These are phyloP conservation scores for Trametes gibbosa DNA, from an alignment of 768 basidiomycete species.

Conservation along the genomic window DNA sequence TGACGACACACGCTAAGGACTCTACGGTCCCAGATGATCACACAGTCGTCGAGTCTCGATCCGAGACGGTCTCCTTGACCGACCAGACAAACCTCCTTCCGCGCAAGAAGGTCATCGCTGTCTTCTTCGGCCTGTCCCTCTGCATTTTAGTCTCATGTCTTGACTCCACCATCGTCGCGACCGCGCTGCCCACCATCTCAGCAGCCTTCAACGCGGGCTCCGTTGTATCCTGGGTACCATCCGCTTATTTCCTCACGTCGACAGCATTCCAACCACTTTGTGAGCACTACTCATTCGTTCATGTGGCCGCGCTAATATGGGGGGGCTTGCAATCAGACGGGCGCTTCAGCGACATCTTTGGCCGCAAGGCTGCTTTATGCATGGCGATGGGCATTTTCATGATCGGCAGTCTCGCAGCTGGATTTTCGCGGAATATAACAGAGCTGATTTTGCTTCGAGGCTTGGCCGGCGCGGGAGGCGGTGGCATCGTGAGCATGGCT, in stretches of 20 bases:
- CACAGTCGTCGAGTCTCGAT: constrained; percentile 4
- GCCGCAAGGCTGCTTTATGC: constrained; percentile 58
- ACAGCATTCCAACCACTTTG: constrained; percentile 56
- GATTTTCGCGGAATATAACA: constrained; percentile 61
- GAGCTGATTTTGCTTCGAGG: constrained; percentile 70
- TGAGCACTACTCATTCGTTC: constrained; percentile 23
- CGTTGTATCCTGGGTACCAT: constrained; percentile 69
- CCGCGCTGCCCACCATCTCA: constrained; percentile 71
- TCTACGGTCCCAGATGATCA: not conserved
- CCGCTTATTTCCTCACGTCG: constrained; percentile 66
- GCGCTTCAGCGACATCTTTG: constrained; percentile 65
- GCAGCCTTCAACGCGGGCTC: constrained; percentile 62
- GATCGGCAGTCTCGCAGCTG: constrained; percentile 63
- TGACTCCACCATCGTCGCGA: constrained; percentile 73
- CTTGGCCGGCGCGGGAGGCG: constrained; percentile 67
- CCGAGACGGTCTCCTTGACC: constrained; percentile 37
- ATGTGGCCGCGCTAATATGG: constrained; percentile 36
- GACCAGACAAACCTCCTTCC: constrained; percentile 80
- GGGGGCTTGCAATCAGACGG: constrained; percentile 36
- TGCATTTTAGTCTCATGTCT: constrained; percentile 62
- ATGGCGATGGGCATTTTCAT: constrained; percentile 62
- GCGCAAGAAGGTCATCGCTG: constrained; percentile 53
- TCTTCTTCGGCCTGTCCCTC: constrained; percentile 58
- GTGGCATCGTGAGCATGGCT: constrained; percentile 64
- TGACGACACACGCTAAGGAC: not conserved